A percentile compares a stretch with the other conserved stretches of the same genome.
phyloP scores from a whole-genome alignment of 805 yeast species.

The Barnettozyma salicaria region DNA sequence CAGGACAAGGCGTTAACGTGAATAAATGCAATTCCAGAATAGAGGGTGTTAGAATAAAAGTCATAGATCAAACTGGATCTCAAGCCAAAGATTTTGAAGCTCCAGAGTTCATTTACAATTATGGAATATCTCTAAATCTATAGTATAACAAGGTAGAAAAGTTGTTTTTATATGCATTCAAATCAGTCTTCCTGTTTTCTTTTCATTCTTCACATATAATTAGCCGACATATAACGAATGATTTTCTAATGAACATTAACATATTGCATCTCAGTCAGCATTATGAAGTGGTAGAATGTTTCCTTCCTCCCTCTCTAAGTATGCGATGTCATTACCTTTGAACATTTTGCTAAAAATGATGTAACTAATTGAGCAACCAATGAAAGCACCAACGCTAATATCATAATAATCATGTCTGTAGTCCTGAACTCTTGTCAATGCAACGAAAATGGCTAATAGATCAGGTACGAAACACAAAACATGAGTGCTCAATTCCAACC shows the following conservation, averaged over 20 bases:
- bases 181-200: neutral
- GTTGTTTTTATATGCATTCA: too few species aligned
- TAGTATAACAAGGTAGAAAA: too few species aligned
- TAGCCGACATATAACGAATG: too few species aligned
- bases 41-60: slow-evolving; percentile 10
- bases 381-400: slow-evolving; percentile 60
- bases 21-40: slow-evolving; percentile 6
- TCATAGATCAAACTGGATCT: slow-evolving; percentile 12
- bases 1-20: slow-evolving; percentile 1
- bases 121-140: too few species aligned
- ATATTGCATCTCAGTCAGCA: slow-evolving; percentile 1
- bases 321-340: slow-evolving; percentile 16
- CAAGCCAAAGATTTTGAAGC: slow-evolving; percentile 15
- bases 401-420: slow-evolving; percentile 90
- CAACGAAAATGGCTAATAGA: slow-evolving; percentile 69
- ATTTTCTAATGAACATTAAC: neutral
- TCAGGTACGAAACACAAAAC: slow-evolving; percentile 41
- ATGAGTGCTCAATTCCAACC: slow-evolving; percentile 3
- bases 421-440: slow-evolving; percentile 80
- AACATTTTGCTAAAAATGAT: slow-evolving; percentile 17
- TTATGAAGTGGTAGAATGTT: slow-evolving; percentile 13
- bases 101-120: slow-evolving; percentile 16
- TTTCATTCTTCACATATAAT: too few species aligned
- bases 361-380: slow-evolving; percentile 42
- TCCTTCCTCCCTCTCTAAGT: slow-evolving; percentile 10